These are phyloP conservation scores for Hyphodiscus sp. DNA, from an alignment of 2,329 filamentous ascomycete genomes.

Conservation along the genomic window DNA sequence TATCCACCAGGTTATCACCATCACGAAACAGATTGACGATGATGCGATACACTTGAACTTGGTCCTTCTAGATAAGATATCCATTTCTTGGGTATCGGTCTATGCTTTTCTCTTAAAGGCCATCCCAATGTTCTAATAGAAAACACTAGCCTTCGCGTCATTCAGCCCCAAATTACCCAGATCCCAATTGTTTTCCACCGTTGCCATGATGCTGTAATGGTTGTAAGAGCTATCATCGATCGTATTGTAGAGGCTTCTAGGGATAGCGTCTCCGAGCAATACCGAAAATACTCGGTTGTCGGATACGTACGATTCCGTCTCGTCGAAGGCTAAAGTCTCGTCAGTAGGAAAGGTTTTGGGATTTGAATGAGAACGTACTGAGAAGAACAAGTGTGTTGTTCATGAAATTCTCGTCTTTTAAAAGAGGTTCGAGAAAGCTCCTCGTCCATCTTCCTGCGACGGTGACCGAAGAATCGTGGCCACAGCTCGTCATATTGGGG, in stretches of 20 bases:
- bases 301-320: conserved; percentile 59
- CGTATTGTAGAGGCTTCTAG: conserved; percentile 54
- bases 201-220: conserved; percentile 62
- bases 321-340: conserved; percentile 70
- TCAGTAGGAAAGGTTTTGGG: conserved; percentile 48
- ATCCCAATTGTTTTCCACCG: conserved; percentile 59
- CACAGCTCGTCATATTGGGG: conserved; percentile 69
- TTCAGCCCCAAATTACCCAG: conserved; percentile 55
- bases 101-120: too few species aligned
- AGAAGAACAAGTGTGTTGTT: conserved; percentile 66
- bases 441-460: conserved; percentile 63
- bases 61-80: too few species aligned
- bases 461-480: conserved; percentile 65
- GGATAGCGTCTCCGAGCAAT: conserved; percentile 66
- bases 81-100: too few species aligned
- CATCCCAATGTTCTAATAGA: conserved; percentile 41
- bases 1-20: too few species aligned
- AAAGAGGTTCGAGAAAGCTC: conserved; percentile 61
- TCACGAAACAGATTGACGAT: too few species aligned
- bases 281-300: conserved; percentile 65
- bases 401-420: conserved; percentile 64
- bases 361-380: conserved; percentile 50
- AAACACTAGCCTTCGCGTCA: conserved; percentile 33
- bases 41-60: too few species aligned
- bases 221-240: conserved; percentile 63